These are phyloP conservation scores for Cryphonectria parasitica DNA, from an alignment of 2,329 filamentous ascomycete genomes.

Conservation along the genomic window DNA sequence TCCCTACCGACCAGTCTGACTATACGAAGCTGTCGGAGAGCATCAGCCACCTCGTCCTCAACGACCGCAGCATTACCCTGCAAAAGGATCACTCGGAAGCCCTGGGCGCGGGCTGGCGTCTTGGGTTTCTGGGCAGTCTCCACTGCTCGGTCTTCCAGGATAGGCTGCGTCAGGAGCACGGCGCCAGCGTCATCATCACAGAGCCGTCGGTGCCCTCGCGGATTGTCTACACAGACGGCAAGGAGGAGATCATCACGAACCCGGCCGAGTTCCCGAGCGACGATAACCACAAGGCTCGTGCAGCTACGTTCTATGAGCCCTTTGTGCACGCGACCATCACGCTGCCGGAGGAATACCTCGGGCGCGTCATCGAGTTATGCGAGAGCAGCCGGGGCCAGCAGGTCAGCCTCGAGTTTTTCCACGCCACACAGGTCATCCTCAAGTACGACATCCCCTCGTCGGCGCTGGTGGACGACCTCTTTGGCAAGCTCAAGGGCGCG, in stretches of 20 bases:
- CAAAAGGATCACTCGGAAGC: slow-evolving; percentile 95
- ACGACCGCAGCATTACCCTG: slow-evolving; percentile 91
- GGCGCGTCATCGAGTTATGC: slow-evolving; percentile 92
- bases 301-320: slow-evolving; percentile 55
- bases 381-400: slow-evolving; percentile 88
- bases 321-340: slow-evolving; percentile 86
- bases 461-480: slow-evolving; percentile 94
- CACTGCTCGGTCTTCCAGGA: slow-evolving; percentile 99
- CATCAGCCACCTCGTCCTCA: slow-evolving; percentile 90
- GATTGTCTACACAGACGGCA: slow-evolving; percentile 77
- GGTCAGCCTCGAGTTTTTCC: slow-evolving; percentile 87
- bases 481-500: slow-evolving; percentile 90
- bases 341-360: slow-evolving; percentile 90
- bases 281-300: slow-evolving; percentile 52
- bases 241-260: slow-evolving; percentile 78
- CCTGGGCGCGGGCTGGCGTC: slow-evolving; percentile 87
- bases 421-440: slow-evolving; percentile 87
- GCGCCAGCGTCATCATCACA: slow-evolving; percentile 93
- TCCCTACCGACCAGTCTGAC: slow-evolving; percentile 88
- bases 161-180: slow-evolving; percentile 89
- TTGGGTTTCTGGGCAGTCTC: slow-evolving; percentile 94
- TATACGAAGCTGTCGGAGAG: slow-evolving; percentile 89
- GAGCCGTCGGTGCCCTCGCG: slow-evolving; percentile 94
- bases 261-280: slow-evolving; percentile 83
- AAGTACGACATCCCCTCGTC: slow-evolving; percentile 89